These are phyloP conservation scores for Anthoceros angustus DNA, from an alignment of 225 moss, liverwort and hornwort species.

Conservation along the genomic window DNA sequence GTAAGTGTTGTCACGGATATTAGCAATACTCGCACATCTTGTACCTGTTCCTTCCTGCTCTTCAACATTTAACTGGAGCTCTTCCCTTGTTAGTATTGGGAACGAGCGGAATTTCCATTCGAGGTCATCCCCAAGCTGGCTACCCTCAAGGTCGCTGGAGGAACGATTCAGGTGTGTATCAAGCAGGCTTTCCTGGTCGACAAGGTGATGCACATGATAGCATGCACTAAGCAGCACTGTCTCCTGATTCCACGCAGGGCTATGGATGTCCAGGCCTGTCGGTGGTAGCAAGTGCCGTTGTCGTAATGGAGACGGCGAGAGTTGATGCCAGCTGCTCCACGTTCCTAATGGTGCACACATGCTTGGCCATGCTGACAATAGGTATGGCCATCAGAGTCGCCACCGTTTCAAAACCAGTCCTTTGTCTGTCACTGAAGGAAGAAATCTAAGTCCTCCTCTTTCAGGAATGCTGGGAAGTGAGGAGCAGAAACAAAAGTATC, in stretches of 20 bases:
- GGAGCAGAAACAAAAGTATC: conserved; percentile 73
- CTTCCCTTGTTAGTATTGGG: conserved; percentile 55
- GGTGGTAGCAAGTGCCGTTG: conserved; percentile 60
- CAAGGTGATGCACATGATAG: not conserved
- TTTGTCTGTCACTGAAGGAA: not conserved
- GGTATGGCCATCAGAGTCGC: conserved; percentile 24
- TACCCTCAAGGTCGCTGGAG: conserved; percentile 64
- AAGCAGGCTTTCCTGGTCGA: not conserved
- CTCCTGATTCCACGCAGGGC: conserved; percentile 30
- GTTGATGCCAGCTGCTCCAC: conserved; percentile 97
- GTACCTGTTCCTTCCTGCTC: too few relatives aligned
- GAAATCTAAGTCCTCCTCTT: not conserved
- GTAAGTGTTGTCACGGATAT: conserved; percentile 13
- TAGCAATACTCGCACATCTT: not conserved
- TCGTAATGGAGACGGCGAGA: conserved; percentile 58
- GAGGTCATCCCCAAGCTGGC: conserved; percentile 69
- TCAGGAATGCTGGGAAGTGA: conserved; percentile 91
- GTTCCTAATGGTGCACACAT: conserved; percentile 86
- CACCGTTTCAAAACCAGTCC: not conserved
- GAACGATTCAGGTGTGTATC: conserved; percentile 53
- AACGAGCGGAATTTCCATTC: conserved; percentile 89
- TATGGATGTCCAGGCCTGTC: conserved; percentile 95
- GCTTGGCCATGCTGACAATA: conserved; percentile 84
- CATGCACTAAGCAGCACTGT: not conserved
- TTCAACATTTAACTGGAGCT: too few relatives aligned